Base-by-base conservation (phyloP, 2,329 filamentous ascomycete genomes). In the Arthrocladium fulminans region DNA sequence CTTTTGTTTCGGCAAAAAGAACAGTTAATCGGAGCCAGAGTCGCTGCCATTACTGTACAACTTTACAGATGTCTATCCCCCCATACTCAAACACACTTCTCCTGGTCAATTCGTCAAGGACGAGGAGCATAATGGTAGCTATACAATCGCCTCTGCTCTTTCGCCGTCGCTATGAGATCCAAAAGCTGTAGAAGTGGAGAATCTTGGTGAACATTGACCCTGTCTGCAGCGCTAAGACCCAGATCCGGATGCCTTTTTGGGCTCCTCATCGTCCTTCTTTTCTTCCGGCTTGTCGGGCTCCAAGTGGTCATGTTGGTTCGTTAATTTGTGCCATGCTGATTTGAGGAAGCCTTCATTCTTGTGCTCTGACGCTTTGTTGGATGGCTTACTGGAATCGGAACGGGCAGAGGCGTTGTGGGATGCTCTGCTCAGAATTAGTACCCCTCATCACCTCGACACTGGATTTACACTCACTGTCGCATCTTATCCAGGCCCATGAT, bases 371-470 rank as follows among this genome's bases (percentile, higher is more conserved):
- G 53, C 49, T 34, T 55, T 58, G 42, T 56, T 56, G 5, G 57
- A 52, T 17, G 52, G 27, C 25, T 61, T 55, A 20, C 54, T 48
- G 49, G 51, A 41, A 6, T 49, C 13, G 12, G 42, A 49, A 13
- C 51, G 25, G 8, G 39, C 8, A 17, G 48, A 47, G 15, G 49
- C n/a, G 13, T 38, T 39, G 22, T 30, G 10, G 5, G 50, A 65
- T 75, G 71, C 69, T 80, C 77, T 57, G 35, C 29, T 67, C 73
- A 49, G 74, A 72, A 60, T 71, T 72, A 48, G 66, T 68, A 34
- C 94, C 72, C 61, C 98, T 92, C 32, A 79, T 83, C 80, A 97
- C 84, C 71, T 98, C 92, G 60, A 97, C n/a, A n/a, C n/a, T 25
- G 17, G 40, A 34, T 38, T 9, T n/a, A 15, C 47, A 64, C 76